A percentile compares a stretch with the other conserved stretches of the same genome.
Evolutionary conservation across 2,329 filamentous ascomycete species (phyloP).

Genomic region (Colletotrichum sp.): DNA sequence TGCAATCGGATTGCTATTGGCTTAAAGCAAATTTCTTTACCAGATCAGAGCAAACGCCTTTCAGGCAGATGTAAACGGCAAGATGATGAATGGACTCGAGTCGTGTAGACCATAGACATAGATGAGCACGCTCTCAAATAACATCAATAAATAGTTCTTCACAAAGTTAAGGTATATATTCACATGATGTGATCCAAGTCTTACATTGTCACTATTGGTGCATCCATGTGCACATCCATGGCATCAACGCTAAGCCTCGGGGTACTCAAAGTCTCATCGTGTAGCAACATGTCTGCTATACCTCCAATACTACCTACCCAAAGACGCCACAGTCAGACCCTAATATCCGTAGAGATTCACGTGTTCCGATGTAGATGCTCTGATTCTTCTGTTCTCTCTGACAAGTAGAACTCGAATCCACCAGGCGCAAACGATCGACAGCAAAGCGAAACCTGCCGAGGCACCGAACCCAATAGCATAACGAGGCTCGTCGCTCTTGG

Average conservation of each 20-base stretch:
- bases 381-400: constrained; percentile 45
- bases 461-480: constrained; percentile 51
- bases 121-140: background rate
- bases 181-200: rapidly evolving
- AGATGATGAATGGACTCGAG: background rate
- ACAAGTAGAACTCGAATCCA: constrained; percentile 43
- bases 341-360: constrained; percentile 44
- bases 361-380: constrained; percentile 33
- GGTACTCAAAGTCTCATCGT: background rate
- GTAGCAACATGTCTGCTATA: rapidly evolving
- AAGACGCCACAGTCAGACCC: background rate
- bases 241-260: background rate
- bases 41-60: background rate
- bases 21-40: background rate
- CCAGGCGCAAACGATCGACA: constrained; percentile 45
- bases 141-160: background rate
- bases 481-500: constrained; percentile 46
- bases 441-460: constrained; percentile 46
- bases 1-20: background rate
- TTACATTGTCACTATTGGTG: background rate
- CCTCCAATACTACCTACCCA: background rate
- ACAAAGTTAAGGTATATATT: rapidly evolving
- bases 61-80: too few relatives aligned
- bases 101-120: background rate
- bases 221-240: background rate